A percentile compares a stretch with the other conserved stretches of the same genome.
Conservation (phyloP, 2,329 filamentous ascomycete species). For the Aureobasidium zeae region DNA sequence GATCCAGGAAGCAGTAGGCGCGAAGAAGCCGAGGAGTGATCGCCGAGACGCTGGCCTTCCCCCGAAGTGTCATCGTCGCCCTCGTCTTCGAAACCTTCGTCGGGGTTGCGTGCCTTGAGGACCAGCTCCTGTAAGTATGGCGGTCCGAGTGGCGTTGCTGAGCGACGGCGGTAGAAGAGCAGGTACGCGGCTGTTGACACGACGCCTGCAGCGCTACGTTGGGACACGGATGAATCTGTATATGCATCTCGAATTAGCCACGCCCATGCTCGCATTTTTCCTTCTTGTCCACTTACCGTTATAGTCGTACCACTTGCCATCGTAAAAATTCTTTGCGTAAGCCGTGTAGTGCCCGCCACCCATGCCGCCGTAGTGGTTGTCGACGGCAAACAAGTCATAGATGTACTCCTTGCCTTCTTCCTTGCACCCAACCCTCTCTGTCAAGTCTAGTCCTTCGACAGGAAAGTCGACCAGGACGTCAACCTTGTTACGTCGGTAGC, state of each 20-base stretch:
- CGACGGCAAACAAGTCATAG: constrained; percentile 91
- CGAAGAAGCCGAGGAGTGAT: constrained; percentile 75
- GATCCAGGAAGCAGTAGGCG: constrained; percentile 84
- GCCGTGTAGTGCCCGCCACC: constrained; percentile 96
- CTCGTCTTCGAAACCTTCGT: constrained; percentile 34
- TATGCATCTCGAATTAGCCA: neutral
- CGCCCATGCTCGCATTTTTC: neutral
- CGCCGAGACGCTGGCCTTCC: constrained; percentile 63
- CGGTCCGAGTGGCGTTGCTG: constrained; percentile 67
- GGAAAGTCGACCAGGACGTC: constrained; percentile 89
- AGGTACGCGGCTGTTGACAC: constrained; percentile 78
- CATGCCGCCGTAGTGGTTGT: constrained; percentile 89
- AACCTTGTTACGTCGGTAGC: constrained; percentile 78
- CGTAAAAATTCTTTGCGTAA: constrained; percentile 83
- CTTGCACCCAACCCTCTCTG: constrained; percentile 65
- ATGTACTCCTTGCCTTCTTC: constrained; percentile 73
- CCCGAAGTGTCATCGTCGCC: constrained; percentile 31
- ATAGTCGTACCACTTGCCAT: constrained; percentile 88
- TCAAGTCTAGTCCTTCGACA: constrained; percentile 75
- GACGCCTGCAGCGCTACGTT: constrained; percentile 51
- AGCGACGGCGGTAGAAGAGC: constrained; percentile 87
- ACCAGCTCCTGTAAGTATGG: constrained; percentile 63
- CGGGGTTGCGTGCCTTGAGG: constrained; percentile 49
- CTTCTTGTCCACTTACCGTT: constrained; percentile 73
- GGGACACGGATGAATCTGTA: constrained; percentile 60